Evolutionary conservation across 1,284 basidiomycete genomes (phyloP).

Genomic region (Cryptococcus maquisensis): DNA sequence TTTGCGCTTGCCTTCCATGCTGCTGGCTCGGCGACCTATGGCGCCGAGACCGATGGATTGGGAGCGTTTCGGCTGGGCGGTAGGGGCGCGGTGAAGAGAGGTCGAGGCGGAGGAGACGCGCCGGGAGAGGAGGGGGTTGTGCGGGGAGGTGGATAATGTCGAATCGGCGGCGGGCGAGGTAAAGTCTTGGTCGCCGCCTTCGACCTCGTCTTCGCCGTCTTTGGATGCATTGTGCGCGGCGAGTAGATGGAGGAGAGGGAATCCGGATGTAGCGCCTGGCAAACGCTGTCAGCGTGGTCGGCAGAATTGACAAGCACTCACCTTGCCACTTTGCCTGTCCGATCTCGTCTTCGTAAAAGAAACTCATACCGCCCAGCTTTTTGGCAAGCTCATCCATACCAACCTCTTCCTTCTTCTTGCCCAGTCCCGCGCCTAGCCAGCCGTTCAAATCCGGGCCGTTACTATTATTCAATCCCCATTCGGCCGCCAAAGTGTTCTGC

Average conservation of each 20-base stretch:
- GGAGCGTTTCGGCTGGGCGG: constrained; percentile 10
- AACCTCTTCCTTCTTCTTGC: constrained; percentile 20
- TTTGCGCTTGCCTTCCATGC: constrained; percentile 16
- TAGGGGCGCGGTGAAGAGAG: background rate
- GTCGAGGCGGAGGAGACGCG: constrained; percentile 10
- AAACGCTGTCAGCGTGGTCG: background rate
- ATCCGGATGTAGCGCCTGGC: constrained; percentile 74
- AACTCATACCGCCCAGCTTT: constrained; percentile 45
- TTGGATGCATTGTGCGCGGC: constrained; percentile 54
- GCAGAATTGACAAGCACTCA: constrained; percentile 14
- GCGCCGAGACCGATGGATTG: constrained; percentile 12
- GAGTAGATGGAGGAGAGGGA: constrained; percentile 75
- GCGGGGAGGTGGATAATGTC: constrained; percentile 13
- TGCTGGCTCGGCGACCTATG: constrained; percentile 2
- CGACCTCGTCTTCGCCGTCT: constrained; percentile 15
- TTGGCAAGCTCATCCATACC: constrained; percentile 38
- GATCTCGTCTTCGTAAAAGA: constrained; percentile 51
- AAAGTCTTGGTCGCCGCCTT: constrained; percentile 12
- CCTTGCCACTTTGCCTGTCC: constrained; percentile 51
- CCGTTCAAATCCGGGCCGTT: constrained; percentile 3
- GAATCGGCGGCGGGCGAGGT: constrained; percentile 16
- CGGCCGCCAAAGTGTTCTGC: constrained; percentile 5
- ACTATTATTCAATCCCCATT: constrained; percentile 6
- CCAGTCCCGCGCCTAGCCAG: constrained; percentile 9
- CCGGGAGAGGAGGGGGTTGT: constrained; percentile 1